Evolutionary conservation across 2,329 filamentous ascomycete genomes (phyloP), one percentile per base, ranked within the genome.

Genomic region (Sporothrix humicola): DNA sequence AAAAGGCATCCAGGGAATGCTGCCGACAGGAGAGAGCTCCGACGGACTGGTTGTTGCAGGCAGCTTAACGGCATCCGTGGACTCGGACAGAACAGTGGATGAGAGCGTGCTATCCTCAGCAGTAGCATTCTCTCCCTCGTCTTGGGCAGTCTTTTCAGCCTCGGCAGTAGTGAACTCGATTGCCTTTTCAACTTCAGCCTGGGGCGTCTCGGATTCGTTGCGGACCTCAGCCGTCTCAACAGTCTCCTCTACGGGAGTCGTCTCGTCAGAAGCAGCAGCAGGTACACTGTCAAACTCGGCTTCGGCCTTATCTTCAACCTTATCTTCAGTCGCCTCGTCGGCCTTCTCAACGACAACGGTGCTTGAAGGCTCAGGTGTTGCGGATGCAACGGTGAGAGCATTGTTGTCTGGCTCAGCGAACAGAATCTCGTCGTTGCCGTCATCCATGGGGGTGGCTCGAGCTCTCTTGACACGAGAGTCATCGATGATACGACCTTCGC

Each of bases 391-490:
- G 5, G 73, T 72, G 10, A 74, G 69, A 31, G 65, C 69, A 37
- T 72, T 73, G 69, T 72, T 79, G 1, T 82, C 83, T 15, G 85
- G 86, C 70, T 89, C 85, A 9, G 93, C 93, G 80, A 97, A 97
- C 70, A 89, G 85, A 26, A 92, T 91, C 31, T 95, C 90, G 69
- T 91, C 88, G 77, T 97, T 91, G 20, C 89, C 91, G 78, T 92
- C 90, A 71, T 87, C 88, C 20, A 86, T 88, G 63, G 82, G 86
- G 74, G 89, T 90, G 75, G 89, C 90, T 80, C 94, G 90, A 76
- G 89, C 90, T 80, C 94, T 90, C 85, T 97, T 98, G 79, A 90
- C 85, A 56, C 93, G 90, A 26, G 89, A 89, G 74, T 91, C 88
- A 73, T 92, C 89, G n/a, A 85, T 86, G 23, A 87, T 81, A 37